Evolutionary conservation across 441 rosid species (phyloP), one percentile per base, ranked within the genome.

Genomic region (Biscutella laevigata): DNA sequence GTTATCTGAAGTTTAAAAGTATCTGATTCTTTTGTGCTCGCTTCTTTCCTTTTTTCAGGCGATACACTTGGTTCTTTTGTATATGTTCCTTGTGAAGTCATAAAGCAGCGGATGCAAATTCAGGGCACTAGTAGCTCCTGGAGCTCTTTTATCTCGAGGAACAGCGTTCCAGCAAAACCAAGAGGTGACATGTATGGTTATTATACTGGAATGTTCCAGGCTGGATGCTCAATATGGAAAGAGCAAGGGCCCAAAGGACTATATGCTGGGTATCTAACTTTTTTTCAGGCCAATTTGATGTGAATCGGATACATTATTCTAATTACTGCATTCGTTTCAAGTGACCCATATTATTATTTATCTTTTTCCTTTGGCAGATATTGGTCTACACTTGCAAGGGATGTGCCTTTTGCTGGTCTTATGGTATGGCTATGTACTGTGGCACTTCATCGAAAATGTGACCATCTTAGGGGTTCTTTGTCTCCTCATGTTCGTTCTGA

Each of bases 61-160:
- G 97, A 89, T 72, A 84, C 97, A 16, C 83, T 89, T 61, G 97
- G 95, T 72, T 89, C 95, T 42, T 64, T 84, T 62, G 73, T 80
- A 30, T 89, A 86, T 72, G 97, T 89, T 57, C 97, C 97, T 15
- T 89, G 95, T 53, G 97, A 89, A 77, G 95, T 89, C 49, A 80
- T 89, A 71, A 89, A 89, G 82, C 97, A 83, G 61, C 88, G 95
- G 47, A 89, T 89, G 97, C 97, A 89, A 78, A 75, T 89, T 62
- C 97, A 89, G 74, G 97, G 97, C 57, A 73, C 95, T 5, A 67
- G 57, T 67, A 66, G 68, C 49, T 86, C 97, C 38, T 89, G 91
- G 95, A 71, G 67, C 68, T 74, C 89, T 34, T 56, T 57, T 38
- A 60, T 68, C 5, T 36, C 74, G 33, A 80, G 83, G 68, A 72